These are phyloP conservation scores for Nakaseomyces nivariensis DNA, from an alignment of 1,139 yeast genomes.

Conservation along the genomic window DNA sequence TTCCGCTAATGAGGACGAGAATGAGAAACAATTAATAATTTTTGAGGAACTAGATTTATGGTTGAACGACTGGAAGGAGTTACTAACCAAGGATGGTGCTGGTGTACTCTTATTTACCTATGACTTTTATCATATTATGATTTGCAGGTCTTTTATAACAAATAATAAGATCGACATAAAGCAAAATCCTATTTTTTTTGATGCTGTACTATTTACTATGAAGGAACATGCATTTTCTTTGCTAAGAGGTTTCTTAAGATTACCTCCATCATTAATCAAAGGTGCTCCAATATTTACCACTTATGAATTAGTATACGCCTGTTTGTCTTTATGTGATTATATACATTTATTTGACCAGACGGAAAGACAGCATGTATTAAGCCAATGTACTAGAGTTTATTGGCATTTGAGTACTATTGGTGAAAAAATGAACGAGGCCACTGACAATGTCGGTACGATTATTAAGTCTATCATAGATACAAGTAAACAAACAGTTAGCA, in stretches of 20 bases:
- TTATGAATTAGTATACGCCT: constrained; percentile 42
- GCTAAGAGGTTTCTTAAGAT: constrained; percentile 34
- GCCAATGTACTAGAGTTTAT: constrained; percentile 39
- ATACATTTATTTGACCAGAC: constrained; percentile 30
- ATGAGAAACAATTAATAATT: constrained; percentile 5
- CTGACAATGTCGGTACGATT: constrained; percentile 45
- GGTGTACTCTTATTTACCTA: constrained; percentile 36
- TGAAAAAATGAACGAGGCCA: constrained; percentile 43
- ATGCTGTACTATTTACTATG: constrained; percentile 32
- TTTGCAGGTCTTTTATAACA: constrained; percentile 33
- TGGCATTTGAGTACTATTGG: constrained; percentile 49
- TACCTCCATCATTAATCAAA: constrained; percentile 37
- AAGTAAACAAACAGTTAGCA: constrained; percentile 23
- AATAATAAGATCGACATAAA: constrained; percentile 20
- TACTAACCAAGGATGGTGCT: constrained; percentile 38
- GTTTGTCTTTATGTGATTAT: constrained; percentile 40
- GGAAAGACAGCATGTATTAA: constrained; percentile 34
- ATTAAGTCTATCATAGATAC: constrained; percentile 40
- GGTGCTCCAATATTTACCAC: constrained; percentile 44
- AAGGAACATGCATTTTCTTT: constrained; percentile 36
- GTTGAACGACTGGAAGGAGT: constrained; percentile 34
- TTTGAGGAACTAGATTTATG: constrained; percentile 34
- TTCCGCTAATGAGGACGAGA: not conserved
- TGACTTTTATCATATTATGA: constrained; percentile 36
- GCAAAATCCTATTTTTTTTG: constrained; percentile 15